Evolutionary conservation across 2,329 filamentous ascomycete genomes (phyloP).

Genomic region (Xylariaceae sp.): DNA sequence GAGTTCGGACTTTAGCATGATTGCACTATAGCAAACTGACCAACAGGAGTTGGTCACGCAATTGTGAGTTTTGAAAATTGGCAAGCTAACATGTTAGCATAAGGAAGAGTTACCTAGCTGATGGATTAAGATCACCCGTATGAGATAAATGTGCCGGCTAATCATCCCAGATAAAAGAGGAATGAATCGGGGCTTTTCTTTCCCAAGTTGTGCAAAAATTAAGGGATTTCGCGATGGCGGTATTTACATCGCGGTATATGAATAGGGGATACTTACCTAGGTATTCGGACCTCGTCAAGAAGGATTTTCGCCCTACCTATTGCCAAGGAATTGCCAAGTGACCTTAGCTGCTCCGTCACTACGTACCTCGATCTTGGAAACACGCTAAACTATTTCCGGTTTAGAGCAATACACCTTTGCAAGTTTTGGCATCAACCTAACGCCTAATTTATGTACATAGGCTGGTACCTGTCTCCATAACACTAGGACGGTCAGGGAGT

Average conservation of each 20-base stretch:
- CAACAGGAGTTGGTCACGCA: not conserved
- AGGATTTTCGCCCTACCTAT: no score
- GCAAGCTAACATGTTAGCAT: no score
- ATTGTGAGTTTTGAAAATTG: no score
- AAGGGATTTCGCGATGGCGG: not conserved
- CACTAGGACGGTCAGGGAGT: not conserved
- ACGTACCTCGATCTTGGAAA: not conserved
- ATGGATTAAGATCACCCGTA: no score
- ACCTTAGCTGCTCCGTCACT: not conserved
- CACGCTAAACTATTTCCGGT: not conserved
- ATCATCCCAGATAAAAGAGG: no score
- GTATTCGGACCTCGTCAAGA: no score
- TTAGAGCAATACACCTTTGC: not conserved
- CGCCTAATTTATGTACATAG: no score
- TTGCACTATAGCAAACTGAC: no score
- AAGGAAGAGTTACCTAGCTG: no score
- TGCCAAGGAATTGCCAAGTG: not conserved
- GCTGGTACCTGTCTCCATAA: no score
- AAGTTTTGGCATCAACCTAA: not conserved
- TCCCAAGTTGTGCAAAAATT: not conserved
- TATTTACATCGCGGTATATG: not conserved
- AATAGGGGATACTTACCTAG: not conserved
- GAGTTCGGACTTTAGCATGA: constrained; percentile 1
- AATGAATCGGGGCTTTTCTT: not conserved
- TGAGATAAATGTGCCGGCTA: no score